Conservation (phyloP, 129 eudicot genomes). For the Saposhnikovia divaricata region DNA sequence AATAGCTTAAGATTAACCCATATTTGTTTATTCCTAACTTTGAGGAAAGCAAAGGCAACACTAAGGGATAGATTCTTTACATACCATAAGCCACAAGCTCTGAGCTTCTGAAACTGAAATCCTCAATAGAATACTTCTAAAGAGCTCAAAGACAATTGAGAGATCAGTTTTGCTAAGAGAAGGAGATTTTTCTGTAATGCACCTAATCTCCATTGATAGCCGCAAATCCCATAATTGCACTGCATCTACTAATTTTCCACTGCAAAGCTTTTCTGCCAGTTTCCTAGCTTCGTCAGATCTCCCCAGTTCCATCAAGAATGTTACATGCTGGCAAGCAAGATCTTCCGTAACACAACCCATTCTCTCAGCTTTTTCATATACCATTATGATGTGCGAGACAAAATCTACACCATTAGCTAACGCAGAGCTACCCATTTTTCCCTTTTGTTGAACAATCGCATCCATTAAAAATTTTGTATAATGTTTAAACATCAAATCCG, state of each 20-base stretch:
- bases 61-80: constrained; percentile 6
- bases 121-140: constrained; percentile 40
- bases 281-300: constrained; percentile 60
- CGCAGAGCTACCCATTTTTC: constrained; percentile 13
- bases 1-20: not conserved
- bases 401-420: constrained; percentile 26
- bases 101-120: constrained; percentile 50
- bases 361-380: constrained; percentile 66
- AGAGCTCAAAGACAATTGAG: constrained; percentile 35
- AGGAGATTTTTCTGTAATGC: constrained; percentile 14
- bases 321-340: constrained; percentile 69
- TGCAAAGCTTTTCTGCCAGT: constrained; percentile 49
- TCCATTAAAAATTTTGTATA: constrained; percentile 64
- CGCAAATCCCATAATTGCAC: constrained; percentile 54
- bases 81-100: constrained; percentile 79
- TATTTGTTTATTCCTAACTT: not conserved
- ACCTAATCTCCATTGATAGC: constrained; percentile 48
- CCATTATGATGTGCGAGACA: constrained; percentile 42
- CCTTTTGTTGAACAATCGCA: constrained; percentile 22
- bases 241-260: constrained; percentile 39
- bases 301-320: constrained; percentile 46
- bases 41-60: not conserved
- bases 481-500: constrained; percentile 44
- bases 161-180: constrained; percentile 44
- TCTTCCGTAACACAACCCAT: constrained; percentile 56